Percentiles rank a stretch among this genome's conserved stretches.
Evolutionary conservation across 345 rosid species (phyloP).

Genomic region (Salix dunnii): DNA sequence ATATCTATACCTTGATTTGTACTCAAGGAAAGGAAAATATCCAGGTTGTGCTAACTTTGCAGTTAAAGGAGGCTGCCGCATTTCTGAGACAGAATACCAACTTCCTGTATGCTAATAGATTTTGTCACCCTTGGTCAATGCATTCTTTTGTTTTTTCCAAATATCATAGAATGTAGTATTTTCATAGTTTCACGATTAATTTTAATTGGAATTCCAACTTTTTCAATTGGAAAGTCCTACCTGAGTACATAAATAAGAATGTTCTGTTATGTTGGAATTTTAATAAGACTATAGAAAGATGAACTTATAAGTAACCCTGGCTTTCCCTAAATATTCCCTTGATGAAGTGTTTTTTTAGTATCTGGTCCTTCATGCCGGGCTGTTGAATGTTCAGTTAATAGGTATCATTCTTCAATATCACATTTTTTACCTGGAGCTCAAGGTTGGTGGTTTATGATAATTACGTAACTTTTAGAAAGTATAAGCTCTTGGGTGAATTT

Average conservation of each 20-base stretch:
- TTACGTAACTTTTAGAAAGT: too few species aligned
- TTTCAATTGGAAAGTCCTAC: background rate
- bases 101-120: constrained; percentile 63
- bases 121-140: background rate
- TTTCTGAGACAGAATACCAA: constrained; percentile 87
- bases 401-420: background rate
- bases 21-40: constrained; percentile 77
- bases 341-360: background rate
- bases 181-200: background rate
- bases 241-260: background rate
- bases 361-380: background rate
- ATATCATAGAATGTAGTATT: background rate
- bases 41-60: constrained; percentile 99
- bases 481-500: too few species aligned
- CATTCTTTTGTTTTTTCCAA: constrained; percentile 8
- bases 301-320: background rate
- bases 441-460: too few species aligned
- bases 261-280: background rate
- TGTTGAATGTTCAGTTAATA: background rate
- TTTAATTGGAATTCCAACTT: background rate
- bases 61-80: constrained; percentile 72
- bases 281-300: background rate
- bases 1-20: constrained; percentile 82
- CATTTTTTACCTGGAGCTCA: background rate
- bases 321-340: background rate